These are phyloP conservation scores for Cadophora malorum DNA, from an alignment of 2,329 filamentous ascomycete species.

Conservation along the genomic window DNA sequence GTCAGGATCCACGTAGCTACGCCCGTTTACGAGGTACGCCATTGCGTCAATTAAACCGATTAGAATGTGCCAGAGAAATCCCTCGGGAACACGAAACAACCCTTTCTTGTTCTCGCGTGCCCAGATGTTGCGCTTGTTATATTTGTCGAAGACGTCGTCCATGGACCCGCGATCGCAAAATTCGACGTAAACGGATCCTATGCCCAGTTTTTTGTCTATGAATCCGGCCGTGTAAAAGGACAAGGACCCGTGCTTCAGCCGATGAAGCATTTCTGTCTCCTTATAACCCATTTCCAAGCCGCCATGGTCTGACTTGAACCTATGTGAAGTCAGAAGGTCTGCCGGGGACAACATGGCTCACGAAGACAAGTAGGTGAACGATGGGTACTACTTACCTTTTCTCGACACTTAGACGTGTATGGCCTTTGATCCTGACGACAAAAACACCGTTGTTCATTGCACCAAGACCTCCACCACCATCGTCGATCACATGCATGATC, in stretches of 20 bases:
- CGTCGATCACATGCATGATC: slow-evolving; percentile 39
- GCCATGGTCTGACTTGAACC: slow-evolving; percentile 14
- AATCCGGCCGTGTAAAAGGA: slow-evolving; percentile 37
- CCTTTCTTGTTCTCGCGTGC: slow-evolving; percentile 7
- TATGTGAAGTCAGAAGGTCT: background rate
- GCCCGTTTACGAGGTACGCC: slow-evolving; percentile 37
- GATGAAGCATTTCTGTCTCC: slow-evolving; percentile 38
- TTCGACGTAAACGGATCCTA: slow-evolving; percentile 40
- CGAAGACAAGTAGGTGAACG: background rate
- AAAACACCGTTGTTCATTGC: slow-evolving; percentile 43
- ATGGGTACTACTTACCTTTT: slow-evolving; percentile 26
- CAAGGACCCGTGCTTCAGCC: slow-evolving; percentile 35
- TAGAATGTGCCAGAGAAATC: slow-evolving; percentile 42
- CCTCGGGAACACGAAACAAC: slow-evolving; percentile 31
- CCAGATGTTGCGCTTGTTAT: slow-evolving; percentile 16
- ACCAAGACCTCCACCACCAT: slow-evolving; percentile 34
- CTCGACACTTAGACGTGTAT: slow-evolving; percentile 23
- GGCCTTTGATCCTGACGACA: slow-evolving; percentile 35
- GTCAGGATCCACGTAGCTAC: slow-evolving; percentile 22
- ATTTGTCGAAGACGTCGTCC: slow-evolving; percentile 35
- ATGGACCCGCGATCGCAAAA: slow-evolving; percentile 43
- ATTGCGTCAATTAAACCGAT: slow-evolving; percentile 40
- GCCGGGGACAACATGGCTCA: background rate
- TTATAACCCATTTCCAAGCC: slow-evolving; percentile 17
- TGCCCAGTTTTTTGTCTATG: slow-evolving; percentile 21